Conservation (phyloP, 371 early-diverging fungal species). For the Apophysomyces ossiformis region DNA sequence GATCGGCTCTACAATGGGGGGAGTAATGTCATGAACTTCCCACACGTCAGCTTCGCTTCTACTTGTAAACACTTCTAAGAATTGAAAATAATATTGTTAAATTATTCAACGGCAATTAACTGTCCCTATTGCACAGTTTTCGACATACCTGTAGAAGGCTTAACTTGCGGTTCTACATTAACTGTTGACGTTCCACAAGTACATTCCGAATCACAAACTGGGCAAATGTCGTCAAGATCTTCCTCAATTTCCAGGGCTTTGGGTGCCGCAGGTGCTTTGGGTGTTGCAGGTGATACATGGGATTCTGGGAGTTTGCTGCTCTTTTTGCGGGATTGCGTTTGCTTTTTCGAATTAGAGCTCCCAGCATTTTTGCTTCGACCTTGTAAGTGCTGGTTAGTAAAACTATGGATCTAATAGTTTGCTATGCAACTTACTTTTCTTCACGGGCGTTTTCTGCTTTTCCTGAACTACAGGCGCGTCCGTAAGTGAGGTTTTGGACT, state of each 20-base stretch:
- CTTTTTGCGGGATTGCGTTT: conserved; percentile 5
- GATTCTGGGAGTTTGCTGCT: conserved; percentile 5
- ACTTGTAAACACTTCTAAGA: neutral
- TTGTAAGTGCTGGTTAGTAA: neutral
- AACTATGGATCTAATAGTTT: neutral
- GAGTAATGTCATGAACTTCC: conserved; percentile 15
- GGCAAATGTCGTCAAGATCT: conserved; percentile 61
- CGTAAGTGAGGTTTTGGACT: conserved; percentile 15
- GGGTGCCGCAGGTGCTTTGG: conserved; percentile 17
- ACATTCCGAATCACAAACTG: conserved; percentile 65
- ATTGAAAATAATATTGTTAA: too few relatives aligned
- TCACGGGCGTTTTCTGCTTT: neutral
- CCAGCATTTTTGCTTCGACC: conserved; percentile 15
- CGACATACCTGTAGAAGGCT: neutral
- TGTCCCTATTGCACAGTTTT: too few relatives aligned
- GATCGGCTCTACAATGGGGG: neutral
- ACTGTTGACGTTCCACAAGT: conserved; percentile 48
- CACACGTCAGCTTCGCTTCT: conserved; percentile 17
- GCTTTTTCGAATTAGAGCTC: conserved; percentile 8
- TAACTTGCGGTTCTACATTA: neutral
- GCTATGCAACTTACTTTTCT: conserved; percentile 13
- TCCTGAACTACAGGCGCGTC: conserved; percentile 10
- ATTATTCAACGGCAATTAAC: too few relatives aligned
- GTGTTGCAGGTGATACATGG: conserved; percentile 14
- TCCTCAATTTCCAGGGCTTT: conserved; percentile 34